Percentiles rank a stretch among this genome's conserved stretches.
These are phyloP conservation scores for Penicillium cataractarum DNA, from an alignment of 495 filamentous ascomycete genomes.

Conservation along the genomic window DNA sequence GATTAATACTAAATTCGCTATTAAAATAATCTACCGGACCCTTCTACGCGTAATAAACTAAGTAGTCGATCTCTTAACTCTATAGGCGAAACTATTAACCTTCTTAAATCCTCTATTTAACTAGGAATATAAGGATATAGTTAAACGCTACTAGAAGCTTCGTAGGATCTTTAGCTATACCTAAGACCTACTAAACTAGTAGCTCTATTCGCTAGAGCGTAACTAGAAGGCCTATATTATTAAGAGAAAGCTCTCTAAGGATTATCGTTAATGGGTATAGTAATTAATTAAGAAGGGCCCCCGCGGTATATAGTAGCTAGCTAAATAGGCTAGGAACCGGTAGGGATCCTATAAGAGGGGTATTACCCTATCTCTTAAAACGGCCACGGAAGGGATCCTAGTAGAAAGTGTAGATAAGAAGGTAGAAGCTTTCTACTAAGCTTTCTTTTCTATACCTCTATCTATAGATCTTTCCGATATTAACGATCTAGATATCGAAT, in stretches of 20 bases:
- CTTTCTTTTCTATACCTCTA: slow-evolving; percentile 15
- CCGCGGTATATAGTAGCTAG: slow-evolving; percentile 11
- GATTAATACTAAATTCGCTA: too few relatives aligned
- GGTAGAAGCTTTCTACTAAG: neutral
- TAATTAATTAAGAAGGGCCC: slow-evolving; percentile 10
- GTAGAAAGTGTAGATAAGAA: neutral
- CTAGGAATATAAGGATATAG: neutral
- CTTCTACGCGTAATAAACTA: neutral
- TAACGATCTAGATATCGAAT: neutral
- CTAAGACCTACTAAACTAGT: slow-evolving; percentile 6
- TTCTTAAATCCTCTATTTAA: slow-evolving; percentile 10
- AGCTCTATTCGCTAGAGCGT: neutral
- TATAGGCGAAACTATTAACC: slow-evolving; percentile 6
- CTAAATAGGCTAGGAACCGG: slow-evolving; percentile 9
- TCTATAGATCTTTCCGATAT: slow-evolving; percentile 5
- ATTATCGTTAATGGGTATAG: slow-evolving; percentile 5
- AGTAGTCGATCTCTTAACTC: slow-evolving; percentile 3
- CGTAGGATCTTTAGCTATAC: neutral
- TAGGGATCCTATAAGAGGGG: neutral
- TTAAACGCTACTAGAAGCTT: slow-evolving; percentile 7
- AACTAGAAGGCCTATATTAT: neutral
- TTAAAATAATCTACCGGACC: neutral
- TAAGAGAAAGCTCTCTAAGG: neutral
- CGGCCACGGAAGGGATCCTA: neutral
- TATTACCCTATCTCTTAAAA: neutral